A percentile compares a stretch with the other conserved stretches of the same genome.
Evolutionary conservation across 1,139 yeast species (phyloP).

Genomic region (Dujonia santamariae): DNA sequence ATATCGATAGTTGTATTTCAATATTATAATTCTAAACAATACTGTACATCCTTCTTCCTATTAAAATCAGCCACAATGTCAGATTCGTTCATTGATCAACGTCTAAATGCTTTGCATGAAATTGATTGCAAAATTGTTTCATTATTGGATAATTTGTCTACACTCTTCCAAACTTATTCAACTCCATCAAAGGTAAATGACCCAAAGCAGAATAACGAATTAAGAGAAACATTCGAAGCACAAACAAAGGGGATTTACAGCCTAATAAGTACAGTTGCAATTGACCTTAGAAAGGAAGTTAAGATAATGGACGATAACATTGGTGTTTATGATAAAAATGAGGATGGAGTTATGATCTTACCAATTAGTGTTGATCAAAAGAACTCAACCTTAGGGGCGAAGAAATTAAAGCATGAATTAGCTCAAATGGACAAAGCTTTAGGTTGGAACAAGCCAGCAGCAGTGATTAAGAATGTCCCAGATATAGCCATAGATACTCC

Average conservation of each 20-base stretch:
- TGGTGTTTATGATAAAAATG: slow-evolving; percentile 43
- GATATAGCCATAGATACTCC: slow-evolving; percentile 1
- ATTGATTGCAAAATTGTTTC: slow-evolving; percentile 45
- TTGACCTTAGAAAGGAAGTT: slow-evolving; percentile 53
- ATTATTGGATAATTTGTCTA: slow-evolving; percentile 37
- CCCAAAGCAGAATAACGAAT: slow-evolving; percentile 14
- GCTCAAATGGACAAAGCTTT: slow-evolving; percentile 4
- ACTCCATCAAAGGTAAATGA: slow-evolving; percentile 14
- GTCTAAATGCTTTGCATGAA: slow-evolving; percentile 42
- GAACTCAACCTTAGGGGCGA: slow-evolving; percentile 54
- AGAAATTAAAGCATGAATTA: slow-evolving; percentile 41
- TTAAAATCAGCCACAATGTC: slow-evolving; percentile 11
- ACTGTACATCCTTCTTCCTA: no score
- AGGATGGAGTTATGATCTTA: slow-evolving; percentile 49
- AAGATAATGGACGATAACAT: slow-evolving; percentile 56
- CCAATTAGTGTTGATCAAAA: slow-evolving; percentile 63
- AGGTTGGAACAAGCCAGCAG: not conserved
- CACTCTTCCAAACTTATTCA: slow-evolving; percentile 39
- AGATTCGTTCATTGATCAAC: slow-evolving; percentile 36
- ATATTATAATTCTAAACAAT: no score
- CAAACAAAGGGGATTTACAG: slow-evolving; percentile 35
- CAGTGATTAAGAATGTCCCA: not conserved
- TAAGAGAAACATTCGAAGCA: slow-evolving; percentile 18
- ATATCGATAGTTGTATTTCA: no score
- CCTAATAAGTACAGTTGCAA: slow-evolving; percentile 38